phyloP scores from a whole-genome alignment of 495 filamentous ascomycete genomes.

The Delitschia confertaspora region DNA sequence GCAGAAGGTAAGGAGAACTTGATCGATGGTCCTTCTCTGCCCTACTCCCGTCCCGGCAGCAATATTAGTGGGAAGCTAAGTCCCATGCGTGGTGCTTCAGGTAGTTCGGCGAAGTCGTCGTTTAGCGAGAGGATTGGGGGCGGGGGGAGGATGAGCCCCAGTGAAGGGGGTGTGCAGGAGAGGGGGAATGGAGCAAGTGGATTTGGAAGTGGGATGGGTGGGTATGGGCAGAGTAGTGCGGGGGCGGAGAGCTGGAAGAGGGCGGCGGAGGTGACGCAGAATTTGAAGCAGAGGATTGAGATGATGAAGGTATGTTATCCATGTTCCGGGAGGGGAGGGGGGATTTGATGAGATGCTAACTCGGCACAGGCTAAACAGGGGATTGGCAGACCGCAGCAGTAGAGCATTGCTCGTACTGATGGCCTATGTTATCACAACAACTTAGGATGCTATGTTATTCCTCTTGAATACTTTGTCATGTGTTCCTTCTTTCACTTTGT shows the following conservation, averaged over 20 bases:
- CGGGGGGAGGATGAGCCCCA: slow-evolving; percentile 14
- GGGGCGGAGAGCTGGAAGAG: slow-evolving; percentile 93
- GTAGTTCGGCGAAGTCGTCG: slow-evolving; percentile 32
- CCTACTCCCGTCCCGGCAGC: slow-evolving; percentile 20
- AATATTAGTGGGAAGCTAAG: slow-evolving; percentile 42
- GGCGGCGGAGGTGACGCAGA: slow-evolving; percentile 97
- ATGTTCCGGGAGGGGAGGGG: neutral
- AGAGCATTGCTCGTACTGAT: neutral
- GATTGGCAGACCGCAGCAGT: slow-evolving; percentile 22
- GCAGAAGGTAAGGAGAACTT: slow-evolving; percentile 42
- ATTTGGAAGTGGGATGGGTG: slow-evolving; percentile 26
- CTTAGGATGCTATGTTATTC: too few species aligned
- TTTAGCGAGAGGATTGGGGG: slow-evolving; percentile 26
- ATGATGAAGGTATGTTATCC: slow-evolving; percentile 57
- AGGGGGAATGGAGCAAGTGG: slow-evolving; percentile 43
- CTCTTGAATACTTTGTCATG: too few species aligned
- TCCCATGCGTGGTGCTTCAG: slow-evolving; percentile 36
- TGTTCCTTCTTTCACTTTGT: too few species aligned
- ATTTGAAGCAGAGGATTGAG: slow-evolving; percentile 94
- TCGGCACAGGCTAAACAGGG: slow-evolving; percentile 23
- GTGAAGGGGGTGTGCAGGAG: slow-evolving; percentile 31
- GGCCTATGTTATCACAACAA: too few species aligned
- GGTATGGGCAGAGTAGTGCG: slow-evolving; percentile 30
- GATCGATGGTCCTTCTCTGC: slow-evolving; percentile 49
- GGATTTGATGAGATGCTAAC: neutral